These are phyloP conservation scores for Fusarium caatingaense DNA, from an alignment of 2,329 filamentous ascomycete species.

Conservation along the genomic window DNA sequence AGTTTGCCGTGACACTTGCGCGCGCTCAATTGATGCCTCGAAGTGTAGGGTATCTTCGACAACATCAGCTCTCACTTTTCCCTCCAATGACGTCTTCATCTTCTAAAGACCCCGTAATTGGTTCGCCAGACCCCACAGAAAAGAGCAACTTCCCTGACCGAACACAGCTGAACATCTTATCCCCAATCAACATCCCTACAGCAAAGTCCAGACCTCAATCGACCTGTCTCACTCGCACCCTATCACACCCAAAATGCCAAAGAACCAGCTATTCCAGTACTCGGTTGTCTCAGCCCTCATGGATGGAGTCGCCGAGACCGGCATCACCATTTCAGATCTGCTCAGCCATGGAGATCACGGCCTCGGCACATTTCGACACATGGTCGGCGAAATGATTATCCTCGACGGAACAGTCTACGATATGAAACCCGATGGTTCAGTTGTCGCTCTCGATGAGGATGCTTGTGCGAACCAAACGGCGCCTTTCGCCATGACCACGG, in stretches of 20 bases:
- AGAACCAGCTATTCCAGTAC: slow-evolving; percentile 35
- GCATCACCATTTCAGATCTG: slow-evolving; percentile 24
- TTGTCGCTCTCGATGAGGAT: background rate
- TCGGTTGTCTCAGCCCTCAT: slow-evolving; percentile 39
- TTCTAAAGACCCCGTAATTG: background rate
- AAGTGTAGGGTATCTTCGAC: background rate
- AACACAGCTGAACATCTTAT: background rate
- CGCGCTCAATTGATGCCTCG: too few relatives aligned
- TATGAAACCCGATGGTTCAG: slow-evolving; percentile 32
- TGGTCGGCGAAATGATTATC: slow-evolving; percentile 41
- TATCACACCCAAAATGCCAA: slow-evolving; percentile 5
- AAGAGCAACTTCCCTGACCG: slow-evolving; percentile 2
- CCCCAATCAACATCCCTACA: background rate
- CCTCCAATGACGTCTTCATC: slow-evolving; percentile 13
- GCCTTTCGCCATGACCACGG: slow-evolving; percentile 31
- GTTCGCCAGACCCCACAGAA: accelerated
- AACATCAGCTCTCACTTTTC: too few relatives aligned
- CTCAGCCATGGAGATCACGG: slow-evolving; percentile 30
- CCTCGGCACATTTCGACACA: slow-evolving; percentile 38
- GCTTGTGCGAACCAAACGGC: background rate
- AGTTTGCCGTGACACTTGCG: too few relatives aligned
- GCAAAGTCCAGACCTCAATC: background rate
- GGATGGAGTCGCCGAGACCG: slow-evolving; percentile 36
- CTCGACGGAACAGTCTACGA: slow-evolving; percentile 28
- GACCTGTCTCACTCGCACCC: background rate